Evolutionary conservation across 2,329 filamentous ascomycete species (phyloP).

Genomic region (Hypoxylon sp.): DNA sequence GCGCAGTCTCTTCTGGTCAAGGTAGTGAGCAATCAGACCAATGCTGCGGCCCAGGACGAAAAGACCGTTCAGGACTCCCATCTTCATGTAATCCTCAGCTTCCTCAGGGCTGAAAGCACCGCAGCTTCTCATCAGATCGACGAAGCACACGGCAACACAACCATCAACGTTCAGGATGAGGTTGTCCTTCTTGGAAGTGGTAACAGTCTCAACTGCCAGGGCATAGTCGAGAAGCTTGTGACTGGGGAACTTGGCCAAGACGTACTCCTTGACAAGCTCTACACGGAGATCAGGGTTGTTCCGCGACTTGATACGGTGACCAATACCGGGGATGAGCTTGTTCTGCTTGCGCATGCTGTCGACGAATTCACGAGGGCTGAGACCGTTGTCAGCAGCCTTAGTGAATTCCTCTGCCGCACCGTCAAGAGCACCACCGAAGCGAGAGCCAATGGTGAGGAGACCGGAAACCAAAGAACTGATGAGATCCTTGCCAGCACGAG

Average conservation of each 20-base stretch:
- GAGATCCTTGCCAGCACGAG: slow-evolving; percentile 97
- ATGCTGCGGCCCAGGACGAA: slow-evolving; percentile 98
- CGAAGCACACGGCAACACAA: slow-evolving; percentile 98
- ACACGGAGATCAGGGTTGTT: slow-evolving; percentile 99
- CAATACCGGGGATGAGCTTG: slow-evolving; percentile 99
- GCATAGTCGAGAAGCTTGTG: slow-evolving; percentile 99
- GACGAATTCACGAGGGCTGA: slow-evolving; percentile 98
- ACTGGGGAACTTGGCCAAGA: slow-evolving; percentile 95
- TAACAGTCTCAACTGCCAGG: slow-evolving; percentile 96
- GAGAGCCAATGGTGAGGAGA: slow-evolving; percentile 97
- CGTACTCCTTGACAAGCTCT: slow-evolving; percentile 99
- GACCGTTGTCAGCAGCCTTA: slow-evolving; percentile 97
- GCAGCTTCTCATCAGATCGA: slow-evolving; percentile 96
- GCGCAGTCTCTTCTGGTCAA: slow-evolving; percentile 99
- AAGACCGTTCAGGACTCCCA: slow-evolving; percentile 99
- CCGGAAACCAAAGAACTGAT: slow-evolving; percentile 95
- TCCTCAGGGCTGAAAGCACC: slow-evolving; percentile 96
- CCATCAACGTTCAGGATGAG: slow-evolving; percentile 99
- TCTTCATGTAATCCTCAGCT: slow-evolving; percentile 97
- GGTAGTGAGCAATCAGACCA: slow-evolving; percentile 99
- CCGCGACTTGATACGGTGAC: slow-evolving; percentile 98
- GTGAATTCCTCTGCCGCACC: slow-evolving; percentile 99
- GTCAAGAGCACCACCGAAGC: slow-evolving; percentile 98
- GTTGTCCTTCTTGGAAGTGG: slow-evolving; percentile 99
- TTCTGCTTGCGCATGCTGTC: slow-evolving; percentile 99